Base-by-base conservation (phyloP, 768 basidiomycete genomes). In the Russula sp. region DNA sequence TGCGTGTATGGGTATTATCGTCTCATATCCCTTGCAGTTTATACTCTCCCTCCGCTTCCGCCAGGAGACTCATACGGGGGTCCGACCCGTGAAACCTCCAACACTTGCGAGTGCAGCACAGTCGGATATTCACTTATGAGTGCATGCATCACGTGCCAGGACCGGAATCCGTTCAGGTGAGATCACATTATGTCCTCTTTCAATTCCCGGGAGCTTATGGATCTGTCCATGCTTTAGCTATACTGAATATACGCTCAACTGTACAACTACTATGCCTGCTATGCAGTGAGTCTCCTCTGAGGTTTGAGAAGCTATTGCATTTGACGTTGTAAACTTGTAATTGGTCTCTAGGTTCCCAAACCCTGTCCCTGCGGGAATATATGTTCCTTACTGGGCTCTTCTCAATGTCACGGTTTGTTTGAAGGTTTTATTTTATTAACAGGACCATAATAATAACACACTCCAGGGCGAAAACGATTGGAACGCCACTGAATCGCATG, bases 331-430 rank as follows among this genome's bases (percentile, higher is more conserved):
- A 4, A 22, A 10, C n/a, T n/a, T n/a, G n/a, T n/a, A n/a, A n/a
- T n/a, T 22, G 28, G 16, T 16, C 18, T 1, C 5, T 30, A 60
- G 63, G 5, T 64, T 64, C 38, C 58, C 59, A 16, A 50, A 56
- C 16, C 46, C 59, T 8, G 59, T 64, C 20, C 63, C 63, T 34
- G 18, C 30, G 0, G 63, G 59, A 40, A 60, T 54, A 28, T 14
- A 28, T 11, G 63, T 64, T 8, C 53, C 46, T 9, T 16, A 32
- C 11, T 64, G 63, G 58, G 46, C 58, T 32, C 53, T 50, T 46
- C 6, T 60, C 4, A 36, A 64, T 10, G 13, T 50, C 36, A 60
- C 53, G 13, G 63, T 64, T 32, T 8, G 58, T 49, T 42, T n/a
- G 18, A n/a, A 2, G 6, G 18, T 24, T 55, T 48, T 18, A 13